Percentiles rank a stretch among this genome's conserved stretches.
Evolutionary conservation across 805 yeast species (phyloP).

Genomic region (Monosporozyma aquatica): DNA sequence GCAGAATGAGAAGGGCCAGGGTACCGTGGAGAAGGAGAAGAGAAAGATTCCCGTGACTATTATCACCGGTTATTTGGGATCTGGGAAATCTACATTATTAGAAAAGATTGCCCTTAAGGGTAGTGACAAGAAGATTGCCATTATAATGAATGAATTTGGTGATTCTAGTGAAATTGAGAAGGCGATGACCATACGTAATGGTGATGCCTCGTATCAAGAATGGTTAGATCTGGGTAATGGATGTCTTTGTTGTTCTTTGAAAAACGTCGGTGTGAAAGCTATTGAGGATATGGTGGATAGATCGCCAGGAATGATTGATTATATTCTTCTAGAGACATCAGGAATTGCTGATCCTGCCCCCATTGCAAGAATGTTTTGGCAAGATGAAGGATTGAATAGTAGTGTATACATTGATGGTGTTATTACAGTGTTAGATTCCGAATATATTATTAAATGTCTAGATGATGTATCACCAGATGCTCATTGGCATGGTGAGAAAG

Average conservation of each 20-base stretch:
- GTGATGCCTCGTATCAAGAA: slow-evolving; percentile 59
- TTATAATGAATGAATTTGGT: slow-evolving; percentile 87
- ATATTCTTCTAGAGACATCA: slow-evolving; percentile 87
- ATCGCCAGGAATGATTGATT: slow-evolving; percentile 68
- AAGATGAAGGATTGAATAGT: slow-evolving; percentile 79
- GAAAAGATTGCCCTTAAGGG: slow-evolving; percentile 58
- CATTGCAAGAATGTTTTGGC: slow-evolving; percentile 95
- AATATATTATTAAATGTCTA: slow-evolving; percentile 54
- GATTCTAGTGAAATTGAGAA: slow-evolving; percentile 86
- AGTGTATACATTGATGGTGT: slow-evolving; percentile 87
- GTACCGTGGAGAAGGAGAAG: not conserved
- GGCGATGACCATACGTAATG: slow-evolving; percentile 55
- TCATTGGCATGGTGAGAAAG: slow-evolving; percentile 51
- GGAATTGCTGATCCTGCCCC: slow-evolving; percentile 98
- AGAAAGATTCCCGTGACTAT: slow-evolving; percentile 79
- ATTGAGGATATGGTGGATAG: slow-evolving; percentile 76
- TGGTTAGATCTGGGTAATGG: slow-evolving; percentile 98
- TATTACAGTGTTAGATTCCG: slow-evolving; percentile 74
- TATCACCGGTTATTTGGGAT: slow-evolving; percentile 89
- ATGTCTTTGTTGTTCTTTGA: slow-evolving; percentile 92
- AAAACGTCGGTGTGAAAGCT: slow-evolving; percentile 90
- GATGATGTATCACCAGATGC: slow-evolving; percentile 55
- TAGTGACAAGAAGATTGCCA: slow-evolving; percentile 72
- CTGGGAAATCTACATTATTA: slow-evolving; percentile 85
- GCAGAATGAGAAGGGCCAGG: slow-evolving; percentile 6